Evolutionary conservation across 2,329 filamentous ascomycete genomes (phyloP).

Genomic region (Venturia effusa): DNA sequence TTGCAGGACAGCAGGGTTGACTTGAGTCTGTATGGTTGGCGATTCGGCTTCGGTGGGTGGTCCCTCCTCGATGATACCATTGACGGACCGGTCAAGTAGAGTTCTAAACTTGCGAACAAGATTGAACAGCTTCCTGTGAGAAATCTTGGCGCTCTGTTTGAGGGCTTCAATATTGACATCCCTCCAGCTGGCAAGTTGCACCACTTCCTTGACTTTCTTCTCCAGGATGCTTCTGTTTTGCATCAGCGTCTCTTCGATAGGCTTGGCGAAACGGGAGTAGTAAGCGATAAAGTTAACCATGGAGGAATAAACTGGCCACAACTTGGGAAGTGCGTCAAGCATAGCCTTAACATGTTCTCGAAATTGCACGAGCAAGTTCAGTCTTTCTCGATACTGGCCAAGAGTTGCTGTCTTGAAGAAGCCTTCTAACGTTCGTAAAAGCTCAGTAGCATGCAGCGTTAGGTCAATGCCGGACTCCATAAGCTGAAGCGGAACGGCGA

Average conservation of each 20-base stretch:
- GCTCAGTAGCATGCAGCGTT: conserved; percentile 50
- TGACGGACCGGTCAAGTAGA: conserved; percentile 66
- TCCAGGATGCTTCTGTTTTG: conserved; percentile 67
- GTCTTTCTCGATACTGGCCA: conserved; percentile 66
- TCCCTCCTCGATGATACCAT: conserved; percentile 36
- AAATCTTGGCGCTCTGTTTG: conserved; percentile 77
- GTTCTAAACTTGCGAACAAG: conserved; percentile 82
- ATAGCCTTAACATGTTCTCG: conserved; percentile 55
- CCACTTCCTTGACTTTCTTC: conserved; percentile 85
- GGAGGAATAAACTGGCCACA: conserved; percentile 50
- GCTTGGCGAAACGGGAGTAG: conserved; percentile 59
- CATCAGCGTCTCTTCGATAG: conserved; percentile 53
- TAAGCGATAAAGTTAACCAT: conserved; percentile 68
- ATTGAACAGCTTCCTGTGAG: conserved; percentile 85
- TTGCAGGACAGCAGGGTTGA: not conserved
- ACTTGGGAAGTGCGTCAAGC: conserved; percentile 35
- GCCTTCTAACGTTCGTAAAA: conserved; percentile 64
- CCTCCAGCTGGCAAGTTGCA: conserved; percentile 93
- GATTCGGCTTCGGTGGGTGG: conserved; percentile 10
- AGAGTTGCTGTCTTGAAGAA: conserved; percentile 73
- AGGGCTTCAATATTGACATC: conserved; percentile 90
- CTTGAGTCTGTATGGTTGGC: not conserved
- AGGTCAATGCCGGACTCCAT: conserved; percentile 49
- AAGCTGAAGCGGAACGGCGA: conserved; percentile 63
- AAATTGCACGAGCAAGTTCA: conserved; percentile 55